Evolutionary conservation across 2,329 filamentous ascomycete species (phyloP), one percentile per base, ranked within the genome.

Genomic region (Aspergillus glaucus): DNA sequence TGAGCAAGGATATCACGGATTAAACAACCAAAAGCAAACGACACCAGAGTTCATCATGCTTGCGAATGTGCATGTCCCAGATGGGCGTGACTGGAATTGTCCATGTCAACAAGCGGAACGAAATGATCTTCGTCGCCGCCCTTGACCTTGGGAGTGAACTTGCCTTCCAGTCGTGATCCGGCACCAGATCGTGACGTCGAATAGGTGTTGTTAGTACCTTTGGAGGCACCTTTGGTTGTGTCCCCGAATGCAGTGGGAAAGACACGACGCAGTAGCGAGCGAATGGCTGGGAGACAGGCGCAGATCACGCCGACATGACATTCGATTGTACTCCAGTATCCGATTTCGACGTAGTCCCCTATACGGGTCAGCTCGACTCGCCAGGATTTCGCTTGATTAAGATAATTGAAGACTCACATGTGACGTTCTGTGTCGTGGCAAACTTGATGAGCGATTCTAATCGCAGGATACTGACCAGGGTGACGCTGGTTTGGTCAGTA

Each of bases 381-480:
- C 22, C 22, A 5, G 4, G 22, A 22, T 22, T 22, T 22, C 5
- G 6, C 22, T 6, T 22, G 22, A 22, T 22, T 22, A 22, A 22
- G 22, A 22, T 22, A 4, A 22, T 22, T 22, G 1, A 14, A 24
- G 12, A 53, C 55, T 56, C 34, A 67, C 65, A 70, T 3, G 67
- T 71, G 2, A 70, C 55, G 53, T 76, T 75, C 1, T 53, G 41
- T 2, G 72, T 73, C 32, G 58, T 63, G 8, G 67, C 69, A 51
- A 76, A 75, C 40, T 59, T 52, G 43, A 75, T 65, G 15, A 76
- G 64, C 6, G 68, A 70, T 9, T 65, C 62, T 3, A 76, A 60
- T n/a, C 73, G 71, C 24, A 76, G 57, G 43, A 72, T 66, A 48
- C 70, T 73, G 50, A 75, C 62, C n/a, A 76, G 51, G 2, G 71